Base-by-base conservation (phyloP, 129 eudicot species). In the Escallonia herrerae region DNA sequence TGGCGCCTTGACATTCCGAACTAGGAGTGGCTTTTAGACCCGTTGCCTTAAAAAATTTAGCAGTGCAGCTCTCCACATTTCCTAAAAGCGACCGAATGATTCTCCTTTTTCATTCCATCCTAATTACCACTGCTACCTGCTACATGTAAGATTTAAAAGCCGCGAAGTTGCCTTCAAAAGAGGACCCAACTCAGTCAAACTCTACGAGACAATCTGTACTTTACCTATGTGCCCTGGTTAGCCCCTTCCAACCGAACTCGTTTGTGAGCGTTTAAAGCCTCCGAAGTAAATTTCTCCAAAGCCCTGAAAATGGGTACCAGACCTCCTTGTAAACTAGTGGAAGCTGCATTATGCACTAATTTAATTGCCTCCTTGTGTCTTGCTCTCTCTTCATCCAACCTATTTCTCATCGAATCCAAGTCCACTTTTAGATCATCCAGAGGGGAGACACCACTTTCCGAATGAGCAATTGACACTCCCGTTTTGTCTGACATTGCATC, bases 291-390 rank as follows among this genome's bases (percentile, higher is more conserved):
- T 42, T 40, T 93, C 79, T 86, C 96, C 77, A 86, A 73, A 40
- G 99, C 95, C 86, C 84, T 86, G 51, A 93, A 93, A 37, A 93
- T 93, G 12, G 99, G 99, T 53, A 86, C 84, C 15, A 93, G 80
- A 65, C 96, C 96, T 15, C 96, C 90, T 80, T 93, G 91, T 74
- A 93, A 76, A 71, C 90, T 89, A 58, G 86, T 80, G 7, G 94
- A 85, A 62, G 93, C 91, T 7, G 91, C 90, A 59, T 75, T 83
- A n/a, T 84, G 75, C 71, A 93, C 99, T 15, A 93, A 78, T 72
- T 83, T 93, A 65, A 89, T 77, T 13, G 96, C 96, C 57, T 89
- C 96, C 63, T 77, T 93, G 45, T 78, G 94, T 55, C 76, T 81
- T n/a, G 74, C 71, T 74, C 84, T 82, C 76, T 84, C 91, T 48